Percentiles rank a stretch among this genome's conserved stretches.
Conservation (phyloP, 495 filamentous ascomycete species). For the Copromyces sp. region DNA sequence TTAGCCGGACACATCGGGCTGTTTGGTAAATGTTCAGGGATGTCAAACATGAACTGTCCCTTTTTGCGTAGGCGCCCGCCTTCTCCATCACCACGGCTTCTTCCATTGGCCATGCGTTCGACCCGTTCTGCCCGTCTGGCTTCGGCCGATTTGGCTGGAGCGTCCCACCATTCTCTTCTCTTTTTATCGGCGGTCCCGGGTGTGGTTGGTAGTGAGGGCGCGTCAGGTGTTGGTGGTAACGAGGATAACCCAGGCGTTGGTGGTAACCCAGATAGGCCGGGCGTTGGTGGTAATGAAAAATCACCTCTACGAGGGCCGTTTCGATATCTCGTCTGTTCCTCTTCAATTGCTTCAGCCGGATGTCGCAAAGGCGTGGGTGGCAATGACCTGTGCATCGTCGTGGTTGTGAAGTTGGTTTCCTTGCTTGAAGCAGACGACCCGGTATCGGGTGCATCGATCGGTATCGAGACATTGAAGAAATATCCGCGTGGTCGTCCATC, state of each 20-base stretch:
- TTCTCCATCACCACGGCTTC: not conserved
- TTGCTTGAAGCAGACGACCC: not conserved
- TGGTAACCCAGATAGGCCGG: not conserved
- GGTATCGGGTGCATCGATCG: not conserved
- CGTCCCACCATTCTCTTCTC: conserved; percentile 14
- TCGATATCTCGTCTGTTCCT: not conserved
- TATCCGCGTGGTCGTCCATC: conserved; percentile 30
- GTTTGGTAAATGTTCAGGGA: conserved; percentile 54
- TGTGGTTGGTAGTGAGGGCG: not conserved
- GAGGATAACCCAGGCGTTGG: too few relatives aligned
- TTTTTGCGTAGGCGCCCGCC: conserved; percentile 2
- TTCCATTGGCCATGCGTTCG: not conserved
- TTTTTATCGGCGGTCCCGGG: not conserved
- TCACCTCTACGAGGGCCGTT: not conserved
- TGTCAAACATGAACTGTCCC: conserved; percentile 38
- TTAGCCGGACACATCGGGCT: conserved; percentile 56
- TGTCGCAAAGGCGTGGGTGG: not conserved
- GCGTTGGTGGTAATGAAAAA: not conserved
- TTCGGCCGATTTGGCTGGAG: not conserved
- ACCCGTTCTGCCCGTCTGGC: not conserved
- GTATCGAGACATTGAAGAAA: conserved; percentile 36
- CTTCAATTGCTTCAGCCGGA: not conserved
- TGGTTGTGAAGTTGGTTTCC: not conserved
- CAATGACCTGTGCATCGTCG: not conserved
- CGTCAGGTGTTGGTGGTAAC: not conserved